Evolutionary conservation across 495 filamentous ascomycete genomes (phyloP), one percentile per base, ranked within the genome.

Genomic region (Aspergillus taichungensis): DNA sequence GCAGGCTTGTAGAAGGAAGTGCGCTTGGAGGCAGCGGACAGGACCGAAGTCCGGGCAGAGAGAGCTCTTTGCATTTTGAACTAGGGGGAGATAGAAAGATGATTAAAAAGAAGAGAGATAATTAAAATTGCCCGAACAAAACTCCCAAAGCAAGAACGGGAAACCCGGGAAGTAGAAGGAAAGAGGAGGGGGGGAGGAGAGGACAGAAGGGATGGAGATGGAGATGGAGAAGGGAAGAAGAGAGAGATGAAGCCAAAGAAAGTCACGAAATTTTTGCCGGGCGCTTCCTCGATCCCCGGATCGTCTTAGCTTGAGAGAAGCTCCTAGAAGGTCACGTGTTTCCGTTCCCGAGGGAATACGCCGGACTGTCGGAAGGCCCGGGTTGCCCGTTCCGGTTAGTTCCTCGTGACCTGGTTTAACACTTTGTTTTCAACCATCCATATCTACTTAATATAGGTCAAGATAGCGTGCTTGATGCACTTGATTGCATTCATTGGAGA

Each of bases 41-140:
- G 77, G 64, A 80, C 77, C 43, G 85, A 85, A 60, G 82, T 69
- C 69, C 78, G 74, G 49, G 80, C 56, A 54, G 77, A 74, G 43
- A 88, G 72, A 65, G 80, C 80, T 61, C 84, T 75, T 74, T 88
- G 84, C 84, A 88, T 88, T 60, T 59, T 77, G 57, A 58, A 59
- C 53, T 50, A 52, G 50, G 42, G 50, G 51, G 55, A 45, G 44
- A 56, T 45, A 59, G 53, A 36, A 39, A 49, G 45, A 53, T 40
- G 55, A 43, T 50, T 44, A 47, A 53, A 53, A 40, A 40, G 46
- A 46, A 44, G 40, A 57, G 43, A 47, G 43, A 30, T 13, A 37
- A 31, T 49, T 47, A 11, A 55, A 32, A 30, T 45, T 42, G 54
- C 46, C 57, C 53, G 56, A 56, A 43, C 59, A 57, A 51, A 58